A percentile compares a stretch with the other conserved stretches of the same genome.
Evolutionary conservation across 345 rosid species (phyloP).

Genomic region (Erodium maritimum): DNA sequence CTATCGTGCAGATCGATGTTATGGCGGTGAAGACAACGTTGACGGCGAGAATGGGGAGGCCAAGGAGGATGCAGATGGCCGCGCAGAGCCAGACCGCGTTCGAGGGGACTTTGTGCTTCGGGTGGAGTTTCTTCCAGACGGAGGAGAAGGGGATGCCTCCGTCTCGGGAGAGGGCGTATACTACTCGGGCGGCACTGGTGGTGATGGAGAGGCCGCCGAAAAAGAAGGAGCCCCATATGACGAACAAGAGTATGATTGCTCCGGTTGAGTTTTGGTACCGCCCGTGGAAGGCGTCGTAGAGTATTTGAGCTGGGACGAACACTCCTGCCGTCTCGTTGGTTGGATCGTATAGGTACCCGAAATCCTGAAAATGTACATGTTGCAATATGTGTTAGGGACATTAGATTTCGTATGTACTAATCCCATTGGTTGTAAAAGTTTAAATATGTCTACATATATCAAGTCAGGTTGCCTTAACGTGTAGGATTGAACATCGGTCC

Average conservation of each 20-base stretch:
- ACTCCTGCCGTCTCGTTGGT: slow-evolving; percentile 50
- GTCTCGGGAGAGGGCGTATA: slow-evolving; percentile 50
- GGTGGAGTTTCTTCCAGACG: slow-evolving; percentile 45
- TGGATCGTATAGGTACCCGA: slow-evolving; percentile 29
- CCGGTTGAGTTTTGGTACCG: slow-evolving; percentile 41
- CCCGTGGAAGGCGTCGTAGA: slow-evolving; percentile 57
- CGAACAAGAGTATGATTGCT: slow-evolving; percentile 39
- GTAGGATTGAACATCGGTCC: too few relatives aligned
- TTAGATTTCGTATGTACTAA: too few relatives aligned
- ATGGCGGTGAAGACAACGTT: slow-evolving; percentile 50
- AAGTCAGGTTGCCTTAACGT: too few relatives aligned
- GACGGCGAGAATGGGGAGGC: slow-evolving; percentile 43
- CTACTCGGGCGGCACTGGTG: slow-evolving; percentile 61
- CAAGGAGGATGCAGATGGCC: slow-evolving; percentile 42
- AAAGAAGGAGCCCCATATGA: slow-evolving; percentile 59
- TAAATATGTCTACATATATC: too few relatives aligned
- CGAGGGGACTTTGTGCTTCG: slow-evolving; percentile 46
- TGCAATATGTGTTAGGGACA: background rate
- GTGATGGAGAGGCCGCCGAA: slow-evolving; percentile 58
- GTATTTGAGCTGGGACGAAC: slow-evolving; percentile 50
- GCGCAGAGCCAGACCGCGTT: slow-evolving; percentile 59
- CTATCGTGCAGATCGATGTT: slow-evolving; percentile 49
- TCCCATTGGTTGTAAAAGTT: too few relatives aligned
- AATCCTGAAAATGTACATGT: slow-evolving; percentile 24
- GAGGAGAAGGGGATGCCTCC: slow-evolving; percentile 41